These are phyloP conservation scores for Yamadazyma olivae DNA, from an alignment of 805 yeast genomes.

Conservation along the genomic window DNA sequence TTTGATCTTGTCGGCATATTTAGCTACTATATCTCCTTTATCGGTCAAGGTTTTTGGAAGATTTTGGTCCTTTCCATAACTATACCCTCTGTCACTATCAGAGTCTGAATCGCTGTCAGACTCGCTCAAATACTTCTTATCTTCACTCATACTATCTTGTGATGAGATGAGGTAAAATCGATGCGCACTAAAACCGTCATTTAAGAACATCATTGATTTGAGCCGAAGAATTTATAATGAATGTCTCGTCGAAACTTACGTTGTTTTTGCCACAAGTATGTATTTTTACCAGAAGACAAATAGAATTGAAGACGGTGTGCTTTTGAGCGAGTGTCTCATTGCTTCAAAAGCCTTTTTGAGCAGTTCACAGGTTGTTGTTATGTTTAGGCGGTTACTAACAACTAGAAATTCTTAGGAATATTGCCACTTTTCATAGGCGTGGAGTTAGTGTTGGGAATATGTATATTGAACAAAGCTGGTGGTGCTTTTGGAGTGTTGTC, in stretches of 20 bases:
- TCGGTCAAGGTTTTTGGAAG: conserved; percentile 27
- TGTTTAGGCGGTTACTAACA: conserved; percentile 7
- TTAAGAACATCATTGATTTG: background rate
- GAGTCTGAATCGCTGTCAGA: conserved; percentile 14
- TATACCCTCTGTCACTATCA: conserved; percentile 12
- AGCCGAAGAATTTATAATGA: background rate
- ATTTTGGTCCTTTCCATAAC: background rate
- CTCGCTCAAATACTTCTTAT: background rate
- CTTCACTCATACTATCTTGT: background rate
- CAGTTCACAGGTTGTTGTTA: no score
- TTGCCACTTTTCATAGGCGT: conserved; percentile 86
- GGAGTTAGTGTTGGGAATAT: conserved; percentile 71
- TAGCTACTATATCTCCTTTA: conserved; percentile 50
- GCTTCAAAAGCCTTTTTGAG: no score
- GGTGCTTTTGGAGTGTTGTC: conserved; percentile 87
- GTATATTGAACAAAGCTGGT: conserved; percentile 82
- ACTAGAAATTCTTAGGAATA: conserved; percentile 59
- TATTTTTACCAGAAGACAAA: background rate
- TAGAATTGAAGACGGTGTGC: no score
- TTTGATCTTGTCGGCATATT: conserved; percentile 62
- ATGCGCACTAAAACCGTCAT: background rate
- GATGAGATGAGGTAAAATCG: conserved; percentile 3
- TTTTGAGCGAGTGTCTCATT: no score
- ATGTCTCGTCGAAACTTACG: conserved; percentile 2
- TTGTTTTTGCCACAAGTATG: conserved; percentile 8